These are phyloP conservation scores for Malus sieversii DNA, from an alignment of 306 rosid species.

Conservation along the genomic window DNA sequence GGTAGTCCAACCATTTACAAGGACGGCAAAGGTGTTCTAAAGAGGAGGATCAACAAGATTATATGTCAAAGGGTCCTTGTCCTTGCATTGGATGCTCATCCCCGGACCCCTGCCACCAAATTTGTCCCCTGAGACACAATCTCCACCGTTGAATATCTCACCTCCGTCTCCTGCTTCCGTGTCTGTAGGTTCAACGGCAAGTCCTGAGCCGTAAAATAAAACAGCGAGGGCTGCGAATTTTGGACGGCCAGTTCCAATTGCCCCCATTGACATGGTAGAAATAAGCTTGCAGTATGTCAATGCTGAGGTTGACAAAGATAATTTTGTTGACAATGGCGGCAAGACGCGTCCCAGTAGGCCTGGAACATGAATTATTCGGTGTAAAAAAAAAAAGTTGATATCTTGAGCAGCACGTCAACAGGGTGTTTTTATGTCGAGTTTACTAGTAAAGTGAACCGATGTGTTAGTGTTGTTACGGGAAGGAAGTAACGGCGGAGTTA, in stretches of 20 bases:
- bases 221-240: slow-evolving; percentile 4
- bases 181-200: slow-evolving; percentile 8
- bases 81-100: slow-evolving; percentile 28
- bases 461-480: too few species aligned
- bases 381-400: slow-evolving; percentile 1
- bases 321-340: slow-evolving; percentile 22
- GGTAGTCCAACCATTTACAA: too few species aligned
- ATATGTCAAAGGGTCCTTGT: too few species aligned
- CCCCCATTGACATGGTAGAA: slow-evolving; percentile 6
- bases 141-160: slow-evolving; percentile 20
- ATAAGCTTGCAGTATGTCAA: slow-evolving; percentile 23
- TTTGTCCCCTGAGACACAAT: slow-evolving; percentile 25
- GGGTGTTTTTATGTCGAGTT: too few species aligned
- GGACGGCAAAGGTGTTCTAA: too few species aligned
- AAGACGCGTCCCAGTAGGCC: slow-evolving; percentile 17
- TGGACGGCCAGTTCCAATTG: slow-evolving; percentile 6
- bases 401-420: not conserved
- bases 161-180: slow-evolving; percentile 10
- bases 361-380: slow-evolving; percentile 3
- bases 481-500: too few species aligned
- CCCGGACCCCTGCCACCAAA: slow-evolving; percentile 2
- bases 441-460: too few species aligned
- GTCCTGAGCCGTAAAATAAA: slow-evolving; percentile 15
- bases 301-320: slow-evolving; percentile 18
- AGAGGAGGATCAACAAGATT: too few species aligned